Conservation (phyloP, 2,329 filamentous ascomycete genomes). For the Aspergillus udagawae region DNA sequence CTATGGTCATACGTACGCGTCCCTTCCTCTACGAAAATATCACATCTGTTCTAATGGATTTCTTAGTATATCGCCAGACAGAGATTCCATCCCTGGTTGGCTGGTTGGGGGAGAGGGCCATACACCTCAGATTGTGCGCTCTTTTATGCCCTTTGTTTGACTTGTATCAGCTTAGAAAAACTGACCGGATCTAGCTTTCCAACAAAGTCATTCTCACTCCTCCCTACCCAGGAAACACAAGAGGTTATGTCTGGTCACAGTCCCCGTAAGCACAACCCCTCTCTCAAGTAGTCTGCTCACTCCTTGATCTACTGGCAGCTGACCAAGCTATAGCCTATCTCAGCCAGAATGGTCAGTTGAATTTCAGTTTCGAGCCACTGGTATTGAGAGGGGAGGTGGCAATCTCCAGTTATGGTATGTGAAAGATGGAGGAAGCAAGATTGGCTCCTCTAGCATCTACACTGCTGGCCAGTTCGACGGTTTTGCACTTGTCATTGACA, state of each 20-base stretch:
- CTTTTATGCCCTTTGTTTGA: not conserved
- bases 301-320: constrained; percentile 1
- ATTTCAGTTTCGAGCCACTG: constrained; percentile 81
- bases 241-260: constrained; percentile 78
- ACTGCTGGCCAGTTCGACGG: constrained; percentile 83
- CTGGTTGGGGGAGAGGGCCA: constrained; percentile 52
- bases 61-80: constrained; percentile 57
- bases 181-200: constrained; percentile 54
- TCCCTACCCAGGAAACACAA: constrained; percentile 76
- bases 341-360: constrained; percentile 74
- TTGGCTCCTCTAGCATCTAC: constrained; percentile 76
- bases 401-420: constrained; percentile 94
- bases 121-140: constrained; percentile 49
- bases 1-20: constrained; percentile 56
- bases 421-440: constrained; percentile 59
- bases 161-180: not conserved
- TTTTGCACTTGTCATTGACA: constrained; percentile 80
- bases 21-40: not conserved
- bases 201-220: constrained; percentile 92
- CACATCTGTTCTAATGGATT: constrained; percentile 6
- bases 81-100: constrained; percentile 54
- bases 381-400: constrained; percentile 78
- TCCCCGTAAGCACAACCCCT: constrained; percentile 37
- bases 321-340: constrained; percentile 29
- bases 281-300: not conserved